Evolutionary conservation across 2,329 filamentous ascomycete genomes (phyloP).

Genomic region (Ceratocystiopsis sp.): DNA sequence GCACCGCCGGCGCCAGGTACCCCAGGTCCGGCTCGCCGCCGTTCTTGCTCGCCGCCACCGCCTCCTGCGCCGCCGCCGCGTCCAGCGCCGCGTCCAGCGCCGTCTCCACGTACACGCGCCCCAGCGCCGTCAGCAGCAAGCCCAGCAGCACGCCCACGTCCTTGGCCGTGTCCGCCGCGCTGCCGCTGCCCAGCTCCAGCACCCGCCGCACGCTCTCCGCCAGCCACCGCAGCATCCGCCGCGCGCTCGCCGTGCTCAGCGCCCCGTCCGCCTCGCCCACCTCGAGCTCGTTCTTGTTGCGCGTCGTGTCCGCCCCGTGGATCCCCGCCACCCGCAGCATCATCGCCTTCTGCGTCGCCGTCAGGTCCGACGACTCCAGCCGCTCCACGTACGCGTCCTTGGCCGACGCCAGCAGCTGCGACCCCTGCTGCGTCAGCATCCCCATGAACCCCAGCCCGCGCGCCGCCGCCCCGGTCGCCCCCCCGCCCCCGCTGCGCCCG

Average conservation of each 20-base stretch:
- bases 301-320: slow-evolving; percentile 44
- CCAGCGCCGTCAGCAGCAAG: slow-evolving; percentile 73
- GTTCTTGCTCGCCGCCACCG: too few species aligned
- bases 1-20: slow-evolving; percentile 57
- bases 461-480: too few species aligned
- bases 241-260: slow-evolving; percentile 72
- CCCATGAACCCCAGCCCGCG: slow-evolving; percentile 66
- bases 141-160: slow-evolving; percentile 76
- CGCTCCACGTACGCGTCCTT: slow-evolving; percentile 84
- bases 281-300: slow-evolving; percentile 65
- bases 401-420: slow-evolving; percentile 71
- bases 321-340: slow-evolving; percentile 79
- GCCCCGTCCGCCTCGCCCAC: slow-evolving; percentile 79
- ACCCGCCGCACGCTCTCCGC: slow-evolving; percentile 87
- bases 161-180: slow-evolving; percentile 79
- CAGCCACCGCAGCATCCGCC: slow-evolving; percentile 94
- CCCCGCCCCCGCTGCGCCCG: slow-evolving; percentile 28
- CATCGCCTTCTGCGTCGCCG: slow-evolving; percentile 74
- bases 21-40: slow-evolving; percentile 64
- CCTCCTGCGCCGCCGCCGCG: slow-evolving; percentile 59
- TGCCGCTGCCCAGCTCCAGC: slow-evolving; percentile 75
- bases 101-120: slow-evolving; percentile 60
- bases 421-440: slow-evolving; percentile 75
- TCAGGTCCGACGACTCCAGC: slow-evolving; percentile 76
- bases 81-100: slow-evolving; percentile 55